phyloP scores from a whole-genome alignment of 2,329 filamentous ascomycete genomes.

The Colletotrichum higginsianum region DNA sequence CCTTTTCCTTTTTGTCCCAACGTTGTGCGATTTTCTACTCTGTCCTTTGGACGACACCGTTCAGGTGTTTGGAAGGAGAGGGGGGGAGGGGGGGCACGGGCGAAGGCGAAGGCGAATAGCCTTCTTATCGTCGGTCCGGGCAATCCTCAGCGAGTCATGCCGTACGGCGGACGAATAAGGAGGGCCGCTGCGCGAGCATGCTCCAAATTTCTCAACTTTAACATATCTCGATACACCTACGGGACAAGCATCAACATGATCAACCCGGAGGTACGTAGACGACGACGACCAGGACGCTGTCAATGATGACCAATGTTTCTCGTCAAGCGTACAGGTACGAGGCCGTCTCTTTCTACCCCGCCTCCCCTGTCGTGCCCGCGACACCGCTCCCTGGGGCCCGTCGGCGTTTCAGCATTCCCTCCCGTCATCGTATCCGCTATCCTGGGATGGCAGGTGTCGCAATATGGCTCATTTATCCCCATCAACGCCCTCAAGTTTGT shows the following conservation, averaged over 20 bases:
- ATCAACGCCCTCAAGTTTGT: background rate
- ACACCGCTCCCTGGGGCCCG: background rate
- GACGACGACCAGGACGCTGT: background rate
- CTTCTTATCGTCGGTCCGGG: no score
- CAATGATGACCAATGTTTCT: no score
- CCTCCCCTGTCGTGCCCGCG: background rate
- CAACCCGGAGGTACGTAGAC: background rate
- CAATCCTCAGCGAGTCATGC: no score
- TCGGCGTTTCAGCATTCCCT: conserved; percentile 26
- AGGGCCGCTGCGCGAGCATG: no score
- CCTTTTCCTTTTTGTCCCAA: no score
- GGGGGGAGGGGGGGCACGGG: no score
- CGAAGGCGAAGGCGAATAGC: no score
- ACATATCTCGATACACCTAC: background rate
- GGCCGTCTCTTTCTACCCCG: background rate
- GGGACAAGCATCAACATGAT: background rate
- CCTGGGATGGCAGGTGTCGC: conserved; percentile 40
- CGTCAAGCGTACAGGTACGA: background rate
- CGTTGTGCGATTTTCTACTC: no score
- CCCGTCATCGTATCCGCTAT: conserved; percentile 29
- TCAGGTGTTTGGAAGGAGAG: no score
- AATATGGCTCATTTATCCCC: background rate
- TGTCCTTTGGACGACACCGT: no score
- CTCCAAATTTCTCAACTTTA: no score
- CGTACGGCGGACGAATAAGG: no score